These are phyloP conservation scores for Xylaria hypoxylon DNA, from an alignment of 2,329 filamentous ascomycete genomes.

Conservation along the genomic window DNA sequence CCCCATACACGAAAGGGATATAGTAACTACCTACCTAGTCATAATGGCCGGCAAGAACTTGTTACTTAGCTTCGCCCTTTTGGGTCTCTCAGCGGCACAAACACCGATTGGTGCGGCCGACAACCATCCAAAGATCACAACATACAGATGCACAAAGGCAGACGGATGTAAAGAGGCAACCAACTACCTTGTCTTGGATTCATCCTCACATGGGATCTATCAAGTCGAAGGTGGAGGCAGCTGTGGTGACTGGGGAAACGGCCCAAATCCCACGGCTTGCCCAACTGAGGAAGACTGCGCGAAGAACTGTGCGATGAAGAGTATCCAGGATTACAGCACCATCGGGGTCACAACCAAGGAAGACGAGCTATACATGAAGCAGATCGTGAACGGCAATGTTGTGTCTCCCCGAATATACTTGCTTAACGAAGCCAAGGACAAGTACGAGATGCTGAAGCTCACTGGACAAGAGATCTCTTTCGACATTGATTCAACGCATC, in stretches of 20 bases:
- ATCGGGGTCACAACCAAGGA: slow-evolving; percentile 50
- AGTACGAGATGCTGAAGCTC: slow-evolving; percentile 70
- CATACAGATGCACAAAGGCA: slow-evolving; percentile 62
- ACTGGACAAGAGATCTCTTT: slow-evolving; percentile 72
- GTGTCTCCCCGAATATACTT: slow-evolving; percentile 66
- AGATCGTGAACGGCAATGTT: slow-evolving; percentile 49
- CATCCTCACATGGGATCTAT: slow-evolving; percentile 58
- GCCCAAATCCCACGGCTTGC: slow-evolving; percentile 58
- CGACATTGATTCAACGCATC: slow-evolving; percentile 71
- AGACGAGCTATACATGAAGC: slow-evolving; percentile 55
- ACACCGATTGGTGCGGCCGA: slow-evolving; percentile 54
- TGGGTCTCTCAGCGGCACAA: slow-evolving; percentile 52
- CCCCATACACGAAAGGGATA: not conserved
- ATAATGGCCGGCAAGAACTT: slow-evolving; percentile 46
- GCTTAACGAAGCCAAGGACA: slow-evolving; percentile 63
- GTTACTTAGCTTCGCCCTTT: slow-evolving; percentile 44
- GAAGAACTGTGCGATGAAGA: slow-evolving; percentile 65
- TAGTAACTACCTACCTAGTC: not conserved
- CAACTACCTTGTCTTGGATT: slow-evolving; percentile 63
- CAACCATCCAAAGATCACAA: slow-evolving; percentile 61
- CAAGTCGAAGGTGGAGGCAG: slow-evolving; percentile 50
- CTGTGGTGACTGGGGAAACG: slow-evolving; percentile 52
- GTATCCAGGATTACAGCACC: slow-evolving; percentile 58
- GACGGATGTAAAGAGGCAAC: slow-evolving; percentile 61
- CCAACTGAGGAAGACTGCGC: slow-evolving; percentile 62